These are phyloP conservation scores for Fibroporia radiculosa DNA, from an alignment of 768 basidiomycete species.

Conservation along the genomic window DNA sequence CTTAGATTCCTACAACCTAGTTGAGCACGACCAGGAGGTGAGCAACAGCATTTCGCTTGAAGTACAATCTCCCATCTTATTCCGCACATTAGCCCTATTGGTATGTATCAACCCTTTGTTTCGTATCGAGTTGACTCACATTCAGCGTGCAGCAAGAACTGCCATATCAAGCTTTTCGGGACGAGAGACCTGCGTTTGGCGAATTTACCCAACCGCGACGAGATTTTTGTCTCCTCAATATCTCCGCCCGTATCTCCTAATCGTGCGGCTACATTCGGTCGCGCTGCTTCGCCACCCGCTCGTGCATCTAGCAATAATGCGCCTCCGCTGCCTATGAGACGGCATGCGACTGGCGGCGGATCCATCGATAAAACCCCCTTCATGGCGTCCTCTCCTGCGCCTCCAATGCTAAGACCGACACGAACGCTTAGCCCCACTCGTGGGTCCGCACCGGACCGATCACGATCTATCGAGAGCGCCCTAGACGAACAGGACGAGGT, in stretches of 20 bases:
- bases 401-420: conserved; percentile 33
- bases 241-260: conserved; percentile 24
- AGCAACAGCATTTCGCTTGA: conserved; percentile 17
- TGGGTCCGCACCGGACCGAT: conserved; percentile 4
- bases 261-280: conserved; percentile 10
- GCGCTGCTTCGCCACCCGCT: conserved; percentile 14
- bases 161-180: conserved; percentile 75
- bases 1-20: conserved; percentile 65
- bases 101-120: conserved; percentile 18
- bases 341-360: conserved; percentile 21
- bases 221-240: conserved; percentile 22
- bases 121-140: conserved; percentile 3
- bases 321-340: conserved; percentile 14
- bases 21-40: conserved; percentile 82
- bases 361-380: conserved; percentile 6
- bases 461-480: conserved; percentile 5
- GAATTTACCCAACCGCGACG: conserved; percentile 50
- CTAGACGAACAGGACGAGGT: not conserved
- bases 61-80: not conserved
- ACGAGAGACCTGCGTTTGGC: conserved; percentile 66
- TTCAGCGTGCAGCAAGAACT: conserved; percentile 54
- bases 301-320: conserved; percentile 14
- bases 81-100: conserved; percentile 33
- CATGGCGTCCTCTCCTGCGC: conserved; percentile 16
- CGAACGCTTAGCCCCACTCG: conserved; percentile 31